Conservation (phyloP, 129 eudicot species). For the Scalesia atractyloides region DNA sequence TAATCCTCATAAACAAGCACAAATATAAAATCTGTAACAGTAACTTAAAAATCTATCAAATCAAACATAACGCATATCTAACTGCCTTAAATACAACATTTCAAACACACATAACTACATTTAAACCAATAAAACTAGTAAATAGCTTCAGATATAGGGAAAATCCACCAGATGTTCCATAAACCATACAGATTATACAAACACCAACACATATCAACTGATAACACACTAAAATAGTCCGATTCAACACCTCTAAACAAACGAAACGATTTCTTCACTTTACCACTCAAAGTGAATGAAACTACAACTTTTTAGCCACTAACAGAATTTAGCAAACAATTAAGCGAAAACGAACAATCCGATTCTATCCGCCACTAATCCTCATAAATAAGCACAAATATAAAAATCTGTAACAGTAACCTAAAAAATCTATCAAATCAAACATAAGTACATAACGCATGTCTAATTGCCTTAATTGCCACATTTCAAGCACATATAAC, state of each 20-base stretch:
- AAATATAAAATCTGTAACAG: neutral
- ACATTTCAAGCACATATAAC: neutral
- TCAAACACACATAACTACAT: neutral
- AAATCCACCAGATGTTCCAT: neutral
- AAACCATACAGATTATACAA: constrained; percentile 5
- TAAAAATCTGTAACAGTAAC: neutral
- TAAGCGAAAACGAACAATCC: no score
- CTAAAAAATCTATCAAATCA: constrained; percentile 20
- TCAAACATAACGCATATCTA: constrained; percentile 4
- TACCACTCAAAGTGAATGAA: constrained; percentile 1
- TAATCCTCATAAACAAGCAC: no score
- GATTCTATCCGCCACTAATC: no score
- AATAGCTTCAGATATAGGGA: constrained; percentile 18
- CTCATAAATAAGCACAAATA: no score
- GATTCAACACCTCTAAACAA: neutral
- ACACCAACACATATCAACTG: constrained; percentile 15
- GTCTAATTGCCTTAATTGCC: neutral
- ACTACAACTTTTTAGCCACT: neutral
- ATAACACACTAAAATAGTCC: neutral
- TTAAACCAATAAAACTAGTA: neutral
- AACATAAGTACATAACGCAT: constrained; percentile 17
- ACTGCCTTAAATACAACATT: constrained; percentile 4
- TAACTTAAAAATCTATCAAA: constrained; percentile 21
- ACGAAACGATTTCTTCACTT: constrained; percentile 4
- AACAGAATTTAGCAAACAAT: neutral